Evolutionary conservation across 148 eudicot genomes (phyloP).

Genomic region (Persicaria tinctoria): DNA sequence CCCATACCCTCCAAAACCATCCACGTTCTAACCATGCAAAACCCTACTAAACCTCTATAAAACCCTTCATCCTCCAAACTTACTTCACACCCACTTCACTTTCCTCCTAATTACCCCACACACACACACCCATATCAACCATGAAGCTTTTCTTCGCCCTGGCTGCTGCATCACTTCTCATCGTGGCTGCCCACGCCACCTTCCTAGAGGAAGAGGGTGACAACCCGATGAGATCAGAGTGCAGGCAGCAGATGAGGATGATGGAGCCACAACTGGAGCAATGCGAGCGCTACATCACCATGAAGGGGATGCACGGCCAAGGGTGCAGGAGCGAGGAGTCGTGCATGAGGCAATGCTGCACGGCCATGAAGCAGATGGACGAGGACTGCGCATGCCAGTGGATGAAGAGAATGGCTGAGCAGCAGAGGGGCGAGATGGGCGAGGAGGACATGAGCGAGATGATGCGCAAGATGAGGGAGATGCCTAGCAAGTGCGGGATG

Average conservation of each 20-base stretch:
- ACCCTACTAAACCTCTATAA: too few species aligned
- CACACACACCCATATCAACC: too few species aligned
- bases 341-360: constrained; percentile 27
- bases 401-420: constrained; percentile 16
- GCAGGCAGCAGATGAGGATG: constrained; percentile 22
- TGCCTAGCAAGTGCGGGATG: constrained; percentile 23
- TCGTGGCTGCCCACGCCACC: constrained; percentile 11
- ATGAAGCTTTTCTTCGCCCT: constrained; percentile 10
- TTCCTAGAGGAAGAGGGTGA: not conserved
- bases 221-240: constrained; percentile 14
- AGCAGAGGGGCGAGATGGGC: constrained; percentile 16
- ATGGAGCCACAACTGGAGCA: constrained; percentile 20
- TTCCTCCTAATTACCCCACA: too few species aligned
- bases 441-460: constrained; percentile 17
- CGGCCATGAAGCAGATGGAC: constrained; percentile 21
- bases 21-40: too few species aligned
- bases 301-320: not conserved
- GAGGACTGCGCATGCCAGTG: constrained; percentile 25
- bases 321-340: constrained; percentile 10
- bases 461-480: constrained; percentile 17
- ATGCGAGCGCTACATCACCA: too few species aligned
- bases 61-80: too few species aligned
- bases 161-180: constrained; percentile 6
- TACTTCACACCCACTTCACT: too few species aligned
- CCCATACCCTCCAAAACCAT: too few species aligned